These are phyloP conservation scores for Zostera marina DNA, from an alignment of 116 monocot species.

Conservation along the genomic window DNA sequence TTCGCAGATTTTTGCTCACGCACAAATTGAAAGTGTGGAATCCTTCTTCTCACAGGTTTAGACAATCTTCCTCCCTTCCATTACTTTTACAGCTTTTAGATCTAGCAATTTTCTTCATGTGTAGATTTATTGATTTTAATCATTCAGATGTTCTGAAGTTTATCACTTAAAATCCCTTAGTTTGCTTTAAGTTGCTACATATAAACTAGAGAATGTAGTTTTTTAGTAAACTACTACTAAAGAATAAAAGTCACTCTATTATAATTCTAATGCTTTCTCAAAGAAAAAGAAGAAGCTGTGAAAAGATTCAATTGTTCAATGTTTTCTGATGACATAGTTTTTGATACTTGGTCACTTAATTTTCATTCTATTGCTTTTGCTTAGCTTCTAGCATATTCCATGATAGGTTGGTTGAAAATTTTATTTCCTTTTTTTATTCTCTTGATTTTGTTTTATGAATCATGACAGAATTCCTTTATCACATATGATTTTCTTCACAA, in stretches of 20 bases:
- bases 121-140: background rate
- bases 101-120: background rate
- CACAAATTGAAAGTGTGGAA: slow-evolving; percentile 88
- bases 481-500: slow-evolving; percentile 81
- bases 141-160: background rate
- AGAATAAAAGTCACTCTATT: background rate
- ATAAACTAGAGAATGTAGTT: background rate
- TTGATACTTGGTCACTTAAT: background rate
- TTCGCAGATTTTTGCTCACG: slow-evolving; percentile 87
- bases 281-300: background rate
- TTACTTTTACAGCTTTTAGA: slow-evolving; percentile 1
- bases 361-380: background rate
- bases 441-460: background rate
- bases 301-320: background rate
- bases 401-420: background rate
- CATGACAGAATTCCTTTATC: slow-evolving; percentile 83
- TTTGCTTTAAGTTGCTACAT: background rate
- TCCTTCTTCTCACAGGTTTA: slow-evolving; percentile 93
- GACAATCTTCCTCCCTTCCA: background rate
- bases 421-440: background rate
- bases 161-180: background rate
- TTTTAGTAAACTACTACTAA: background rate
- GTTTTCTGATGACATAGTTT: background rate
- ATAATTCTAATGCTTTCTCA: background rate
- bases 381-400: background rate